Evolutionary conservation across 2,329 filamentous ascomycete genomes (phyloP).

Genomic region (Mycogone perniciosa): DNA sequence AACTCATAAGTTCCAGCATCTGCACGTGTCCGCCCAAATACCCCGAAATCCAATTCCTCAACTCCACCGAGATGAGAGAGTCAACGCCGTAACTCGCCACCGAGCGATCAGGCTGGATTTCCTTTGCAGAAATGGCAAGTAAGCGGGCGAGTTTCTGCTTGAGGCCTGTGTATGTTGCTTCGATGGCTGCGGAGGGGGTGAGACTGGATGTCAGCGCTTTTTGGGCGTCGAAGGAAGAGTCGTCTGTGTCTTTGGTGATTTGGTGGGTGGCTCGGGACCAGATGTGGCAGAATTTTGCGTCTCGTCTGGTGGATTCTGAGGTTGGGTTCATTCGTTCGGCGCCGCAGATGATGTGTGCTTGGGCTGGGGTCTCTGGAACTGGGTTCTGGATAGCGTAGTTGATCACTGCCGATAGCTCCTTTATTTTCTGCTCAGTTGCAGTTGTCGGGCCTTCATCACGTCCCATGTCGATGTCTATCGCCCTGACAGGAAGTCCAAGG

Average conservation of each 20-base stretch:
- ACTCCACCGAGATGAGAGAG: conserved; percentile 10
- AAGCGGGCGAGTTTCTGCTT: conserved; percentile 11
- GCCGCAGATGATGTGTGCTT: conserved; percentile 9
- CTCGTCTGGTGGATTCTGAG: background rate
- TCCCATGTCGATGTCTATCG: conserved; percentile 1
- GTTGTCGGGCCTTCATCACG: background rate
- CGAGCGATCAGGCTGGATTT: conserved; percentile 10
- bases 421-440: background rate
- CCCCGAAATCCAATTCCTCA: conserved; percentile 12
- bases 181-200: background rate
- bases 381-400: conserved; percentile 8
- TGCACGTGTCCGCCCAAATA: conserved; percentile 7
- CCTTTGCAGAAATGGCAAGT: conserved; percentile 4
- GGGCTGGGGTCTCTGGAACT: background rate
- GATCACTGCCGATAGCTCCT: conserved; percentile 8
- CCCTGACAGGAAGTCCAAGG: conserved; percentile 2
- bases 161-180: conserved; percentile 7
- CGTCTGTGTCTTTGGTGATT: background rate
- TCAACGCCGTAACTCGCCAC: conserved; percentile 12
- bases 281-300: conserved; percentile 9
- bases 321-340: background rate
- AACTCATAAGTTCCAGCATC: conserved; percentile 12
- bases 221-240: conserved; percentile 6
- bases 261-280: conserved; percentile 4
- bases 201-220: background rate